Conservation (phyloP, 495 filamentous ascomycete species). For the Cudoniella acicularis region DNA sequence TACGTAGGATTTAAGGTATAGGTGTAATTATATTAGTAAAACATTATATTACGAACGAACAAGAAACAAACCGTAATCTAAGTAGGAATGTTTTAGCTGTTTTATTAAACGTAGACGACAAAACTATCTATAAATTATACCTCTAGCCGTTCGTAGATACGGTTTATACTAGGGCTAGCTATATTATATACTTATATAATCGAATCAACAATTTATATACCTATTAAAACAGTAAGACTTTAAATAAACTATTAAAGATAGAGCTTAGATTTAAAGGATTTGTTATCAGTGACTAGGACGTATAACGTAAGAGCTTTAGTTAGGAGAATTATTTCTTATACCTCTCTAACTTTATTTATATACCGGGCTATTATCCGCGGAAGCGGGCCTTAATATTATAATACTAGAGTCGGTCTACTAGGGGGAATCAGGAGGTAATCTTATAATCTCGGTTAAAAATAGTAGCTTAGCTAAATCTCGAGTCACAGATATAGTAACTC, state of each 20-base stretch:
- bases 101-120: constrained; percentile 62
- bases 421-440: background rate
- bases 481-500: constrained; percentile 25
- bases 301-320: constrained; percentile 30
- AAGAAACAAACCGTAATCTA: constrained; percentile 51
- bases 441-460: background rate
- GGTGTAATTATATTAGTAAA: constrained; percentile 50
- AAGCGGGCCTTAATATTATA: background rate
- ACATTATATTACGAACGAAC: constrained; percentile 62
- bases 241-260: constrained; percentile 56
- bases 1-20: no score
- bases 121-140: constrained; percentile 68
- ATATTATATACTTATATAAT: constrained; percentile 70
- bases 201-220: constrained; percentile 62
- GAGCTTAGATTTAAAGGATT: constrained; percentile 65
- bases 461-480: background rate
- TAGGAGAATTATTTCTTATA: no score
- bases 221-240: constrained; percentile 58
- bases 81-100: constrained; percentile 36
- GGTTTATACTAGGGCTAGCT: constrained; percentile 55
- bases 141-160: constrained; percentile 70
- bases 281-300: constrained; percentile 64
- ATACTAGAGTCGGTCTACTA: background rate
- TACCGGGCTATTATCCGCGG: background rate
- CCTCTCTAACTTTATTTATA: background rate